A percentile compares a stretch with the other conserved stretches of the same genome.
These are phyloP conservation scores for Corymbia citriodora DNA, from an alignment of 441 rosid species.

Conservation along the genomic window DNA sequence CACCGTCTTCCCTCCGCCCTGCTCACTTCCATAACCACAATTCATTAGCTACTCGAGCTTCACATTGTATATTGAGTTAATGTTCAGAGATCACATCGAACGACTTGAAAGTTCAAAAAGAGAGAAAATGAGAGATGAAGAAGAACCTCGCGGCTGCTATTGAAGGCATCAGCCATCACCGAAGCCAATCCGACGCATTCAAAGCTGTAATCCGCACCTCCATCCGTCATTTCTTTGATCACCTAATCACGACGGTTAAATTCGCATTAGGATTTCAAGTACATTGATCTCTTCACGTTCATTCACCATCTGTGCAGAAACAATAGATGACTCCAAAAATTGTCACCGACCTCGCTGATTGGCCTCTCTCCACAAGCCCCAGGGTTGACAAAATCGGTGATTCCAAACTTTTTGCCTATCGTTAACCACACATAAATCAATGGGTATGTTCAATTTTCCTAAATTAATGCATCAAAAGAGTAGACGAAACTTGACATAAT, in stretches of 20 bases:
- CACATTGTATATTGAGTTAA: accelerated
- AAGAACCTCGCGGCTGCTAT: conserved; percentile 40
- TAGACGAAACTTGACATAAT: neutral
- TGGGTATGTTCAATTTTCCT: neutral
- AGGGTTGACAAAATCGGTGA: conserved; percentile 63
- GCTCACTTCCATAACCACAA: neutral
- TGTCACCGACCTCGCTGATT: conserved; percentile 28
- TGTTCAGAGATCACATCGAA: accelerated
- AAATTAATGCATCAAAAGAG: neutral
- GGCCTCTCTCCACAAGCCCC: conserved; percentile 33
- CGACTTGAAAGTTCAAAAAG: too few relatives aligned
- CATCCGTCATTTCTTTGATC: conserved; percentile 51
- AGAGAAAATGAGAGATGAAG: neutral
- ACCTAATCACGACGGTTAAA: conserved; percentile 18
- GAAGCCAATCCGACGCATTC: conserved; percentile 69
- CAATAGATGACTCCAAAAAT: neutral
- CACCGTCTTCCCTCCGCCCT: conserved; percentile 66
- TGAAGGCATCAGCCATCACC: conserved; percentile 39
- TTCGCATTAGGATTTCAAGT: neutral
- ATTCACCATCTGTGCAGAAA: neutral
- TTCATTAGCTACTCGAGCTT: neutral
- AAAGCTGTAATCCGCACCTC: conserved; percentile 76
- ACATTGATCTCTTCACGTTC: neutral
- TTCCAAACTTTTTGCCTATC: conserved; percentile 48
- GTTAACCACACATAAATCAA: neutral